A percentile compares a stretch with the other conserved stretches of the same genome.
These are phyloP conservation scores for Trichocomaceae sp. DNA, from an alignment of 2,329 filamentous ascomycete genomes.

Conservation along the genomic window DNA sequence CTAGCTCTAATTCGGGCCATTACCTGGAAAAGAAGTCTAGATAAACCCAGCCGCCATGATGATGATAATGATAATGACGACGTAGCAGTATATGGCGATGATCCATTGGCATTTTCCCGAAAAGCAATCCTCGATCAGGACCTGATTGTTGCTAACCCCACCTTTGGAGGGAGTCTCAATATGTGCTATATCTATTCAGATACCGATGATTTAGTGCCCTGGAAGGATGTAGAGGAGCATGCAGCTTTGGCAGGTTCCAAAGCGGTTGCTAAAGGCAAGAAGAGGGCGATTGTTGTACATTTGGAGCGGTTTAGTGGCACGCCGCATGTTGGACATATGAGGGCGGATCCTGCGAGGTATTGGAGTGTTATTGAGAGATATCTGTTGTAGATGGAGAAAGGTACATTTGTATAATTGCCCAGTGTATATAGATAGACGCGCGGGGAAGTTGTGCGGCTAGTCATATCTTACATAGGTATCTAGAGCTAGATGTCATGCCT, in stretches of 20 bases:
- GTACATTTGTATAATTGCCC: not conserved
- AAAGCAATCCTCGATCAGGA: conserved; percentile 27
- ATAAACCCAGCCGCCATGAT: not conserved
- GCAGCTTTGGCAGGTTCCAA: conserved; percentile 24
- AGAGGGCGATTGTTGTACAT: conserved; percentile 25
- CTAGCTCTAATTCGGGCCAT: not conserved
- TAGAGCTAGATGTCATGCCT: no score
- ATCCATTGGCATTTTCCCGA: conserved; percentile 25
- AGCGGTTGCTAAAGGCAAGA: not conserved
- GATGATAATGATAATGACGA: not conserved
- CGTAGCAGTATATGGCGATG: conserved; percentile 8
- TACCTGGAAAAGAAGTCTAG: not conserved
- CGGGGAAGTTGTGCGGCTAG: no score
- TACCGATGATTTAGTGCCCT: conserved; percentile 31
- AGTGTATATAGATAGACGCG: not conserved
- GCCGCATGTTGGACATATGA: conserved; percentile 38
- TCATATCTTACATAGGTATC: no score
- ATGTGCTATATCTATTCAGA: conserved; percentile 39
- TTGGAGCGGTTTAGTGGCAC: conserved; percentile 32
- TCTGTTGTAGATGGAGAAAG: not conserved
- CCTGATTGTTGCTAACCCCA: conserved; percentile 7
- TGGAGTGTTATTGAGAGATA: conserved; percentile 29
- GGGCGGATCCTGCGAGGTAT: conserved; percentile 31
- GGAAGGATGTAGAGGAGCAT: conserved; percentile 33
- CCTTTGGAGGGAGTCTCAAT: not conserved